Conservation (phyloP, 2,329 filamentous ascomycete genomes). For the Penicillium sp. region DNA sequence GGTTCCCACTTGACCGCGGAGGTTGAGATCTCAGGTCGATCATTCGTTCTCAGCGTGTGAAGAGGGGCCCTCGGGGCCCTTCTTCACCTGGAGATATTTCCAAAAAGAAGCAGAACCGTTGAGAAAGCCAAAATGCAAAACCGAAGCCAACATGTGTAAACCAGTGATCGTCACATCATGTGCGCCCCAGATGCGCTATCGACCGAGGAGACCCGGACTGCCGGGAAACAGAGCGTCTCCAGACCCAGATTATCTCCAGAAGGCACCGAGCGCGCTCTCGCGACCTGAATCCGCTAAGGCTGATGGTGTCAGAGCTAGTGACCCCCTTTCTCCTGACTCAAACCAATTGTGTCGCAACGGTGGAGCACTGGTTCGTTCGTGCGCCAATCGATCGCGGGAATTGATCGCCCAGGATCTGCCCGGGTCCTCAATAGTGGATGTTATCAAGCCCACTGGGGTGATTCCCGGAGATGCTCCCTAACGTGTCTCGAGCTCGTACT, state of each 20-base stretch:
- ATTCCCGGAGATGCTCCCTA: constrained; percentile 7
- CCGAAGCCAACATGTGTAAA: constrained; percentile 12
- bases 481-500: background rate
- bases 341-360: constrained; percentile 16
- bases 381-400: constrained; percentile 24
- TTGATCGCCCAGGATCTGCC: constrained; percentile 26
- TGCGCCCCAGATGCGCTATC: background rate
- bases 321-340: constrained; percentile 12
- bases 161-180: background rate
- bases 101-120: constrained; percentile 20
- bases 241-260: background rate
- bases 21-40: constrained; percentile 18
- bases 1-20: background rate
- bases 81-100: constrained; percentile 13
- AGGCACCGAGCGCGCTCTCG: constrained; percentile 2
- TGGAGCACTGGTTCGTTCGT: constrained; percentile 24
- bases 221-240: background rate
- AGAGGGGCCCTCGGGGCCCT: constrained; percentile 3
- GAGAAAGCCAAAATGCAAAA: background rate
- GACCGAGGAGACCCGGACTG: background rate
- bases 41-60: constrained; percentile 4
- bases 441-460: constrained; percentile 4
- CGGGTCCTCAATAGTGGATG: constrained; percentile 29
- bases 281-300: constrained; percentile 14
- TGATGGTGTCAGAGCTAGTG: constrained; percentile 22